Percentiles rank a stretch among this genome's conserved stretches.
phyloP scores from a whole-genome alignment of 768 basidiomycete genomes.

The Dendrothele bispora region DNA sequence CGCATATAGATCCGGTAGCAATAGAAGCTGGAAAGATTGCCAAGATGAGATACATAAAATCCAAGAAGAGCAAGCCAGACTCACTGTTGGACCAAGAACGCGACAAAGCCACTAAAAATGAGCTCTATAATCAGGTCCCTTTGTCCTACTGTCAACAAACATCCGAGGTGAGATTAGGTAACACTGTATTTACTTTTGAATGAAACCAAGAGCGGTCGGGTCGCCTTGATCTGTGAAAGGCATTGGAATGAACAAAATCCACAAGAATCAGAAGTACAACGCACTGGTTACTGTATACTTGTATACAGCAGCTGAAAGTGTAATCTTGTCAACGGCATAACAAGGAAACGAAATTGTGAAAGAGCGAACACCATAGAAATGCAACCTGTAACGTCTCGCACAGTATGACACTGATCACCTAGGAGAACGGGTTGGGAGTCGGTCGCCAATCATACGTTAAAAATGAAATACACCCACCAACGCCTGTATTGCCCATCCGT shows the following conservation, averaged over 20 bases:
- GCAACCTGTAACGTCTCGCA: slow-evolving; percentile 11
- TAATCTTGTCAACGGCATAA: background rate
- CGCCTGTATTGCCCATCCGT: background rate
- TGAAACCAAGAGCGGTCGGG: background rate
- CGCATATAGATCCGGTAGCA: slow-evolving; percentile 3
- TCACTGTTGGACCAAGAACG: slow-evolving; percentile 8
- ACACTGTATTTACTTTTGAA: too few species aligned
- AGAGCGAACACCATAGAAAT: slow-evolving; percentile 6
- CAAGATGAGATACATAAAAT: background rate
- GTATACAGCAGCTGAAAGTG: slow-evolving; percentile 9
- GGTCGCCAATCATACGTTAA: background rate
- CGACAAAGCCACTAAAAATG: slow-evolving; percentile 11
- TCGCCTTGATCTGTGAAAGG: slow-evolving; percentile 3
- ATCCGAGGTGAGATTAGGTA: background rate
- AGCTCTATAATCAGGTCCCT: slow-evolving; percentile 10
- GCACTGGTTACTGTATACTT: slow-evolving; percentile 10
- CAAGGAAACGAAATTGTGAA: background rate
- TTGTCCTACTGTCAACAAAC: background rate
- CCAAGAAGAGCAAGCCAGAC: background rate
- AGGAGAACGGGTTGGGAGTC: background rate
- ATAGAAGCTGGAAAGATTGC: slow-evolving; percentile 1
- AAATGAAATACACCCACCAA: background rate
- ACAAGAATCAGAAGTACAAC: background rate
- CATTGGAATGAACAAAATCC: background rate
- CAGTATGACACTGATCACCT: slow-evolving; percentile 5